Conservation (phyloP, 2,329 filamentous ascomycete genomes). For the Dactylellina drechsleri region DNA sequence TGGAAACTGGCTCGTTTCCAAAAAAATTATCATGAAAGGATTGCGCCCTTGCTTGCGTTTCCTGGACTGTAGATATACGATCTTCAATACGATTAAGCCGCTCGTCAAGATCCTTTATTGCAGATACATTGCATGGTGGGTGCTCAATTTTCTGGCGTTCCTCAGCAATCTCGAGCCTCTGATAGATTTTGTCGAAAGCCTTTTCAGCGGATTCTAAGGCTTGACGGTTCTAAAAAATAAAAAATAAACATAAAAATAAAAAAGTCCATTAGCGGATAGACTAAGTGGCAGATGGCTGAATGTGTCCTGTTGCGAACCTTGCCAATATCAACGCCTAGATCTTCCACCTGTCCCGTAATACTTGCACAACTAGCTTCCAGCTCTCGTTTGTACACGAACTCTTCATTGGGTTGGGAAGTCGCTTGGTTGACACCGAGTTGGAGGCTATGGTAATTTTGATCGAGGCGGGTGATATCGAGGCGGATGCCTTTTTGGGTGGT, state of each 20-base stretch:
- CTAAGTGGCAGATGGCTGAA: neutral
- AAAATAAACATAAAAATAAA: too few species aligned
- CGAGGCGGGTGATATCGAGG: neutral
- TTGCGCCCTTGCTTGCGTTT: neutral
- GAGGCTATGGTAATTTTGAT: constrained; percentile 5
- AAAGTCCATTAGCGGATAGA: neutral
- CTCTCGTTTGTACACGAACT: neutral
- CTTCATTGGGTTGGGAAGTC: neutral
- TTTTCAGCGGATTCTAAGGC: constrained; percentile 16
- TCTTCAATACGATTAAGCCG: neutral
- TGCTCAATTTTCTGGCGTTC: neutral
- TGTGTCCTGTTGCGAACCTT: constrained; percentile 5
- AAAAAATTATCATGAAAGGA: too few species aligned
- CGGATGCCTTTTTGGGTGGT: neutral
- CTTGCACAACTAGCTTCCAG: neutral
- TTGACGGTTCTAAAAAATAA: constrained; percentile 5
- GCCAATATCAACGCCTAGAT: neutral
- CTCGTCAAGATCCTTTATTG: neutral
- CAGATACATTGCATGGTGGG: neutral
- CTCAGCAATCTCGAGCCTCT: constrained; percentile 23
- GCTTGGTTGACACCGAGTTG: neutral
- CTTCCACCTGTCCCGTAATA: neutral
- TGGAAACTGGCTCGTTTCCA: neutral
- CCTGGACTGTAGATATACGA: neutral
- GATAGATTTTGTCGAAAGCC: constrained; percentile 33